Evolutionary conservation across 2,329 filamentous ascomycete genomes (phyloP).

Genomic region (Pseudocercospora vitis): DNA sequence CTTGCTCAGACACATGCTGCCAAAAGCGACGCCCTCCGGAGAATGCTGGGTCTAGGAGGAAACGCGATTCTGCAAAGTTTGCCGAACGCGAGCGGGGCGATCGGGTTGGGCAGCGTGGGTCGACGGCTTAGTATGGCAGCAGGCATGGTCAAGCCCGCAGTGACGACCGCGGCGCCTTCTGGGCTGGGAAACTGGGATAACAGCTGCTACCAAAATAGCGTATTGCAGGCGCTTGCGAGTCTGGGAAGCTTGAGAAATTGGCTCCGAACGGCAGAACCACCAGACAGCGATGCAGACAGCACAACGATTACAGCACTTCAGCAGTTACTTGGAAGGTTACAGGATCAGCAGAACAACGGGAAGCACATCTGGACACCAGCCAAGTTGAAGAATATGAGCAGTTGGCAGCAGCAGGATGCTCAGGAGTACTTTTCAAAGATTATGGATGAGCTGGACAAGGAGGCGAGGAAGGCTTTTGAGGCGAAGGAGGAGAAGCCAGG

Average conservation of each 20-base stretch:
- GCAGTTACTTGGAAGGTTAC: slow-evolving; percentile 68
- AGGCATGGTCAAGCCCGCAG: slow-evolving; percentile 24
- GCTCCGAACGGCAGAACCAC: slow-evolving; percentile 19
- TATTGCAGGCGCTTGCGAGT: slow-evolving; percentile 66
- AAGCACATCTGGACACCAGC: slow-evolving; percentile 77
- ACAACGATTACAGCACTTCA: slow-evolving; percentile 53
- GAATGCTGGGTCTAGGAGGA: slow-evolving; percentile 42
- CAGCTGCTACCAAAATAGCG: slow-evolving; percentile 96
- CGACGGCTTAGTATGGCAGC: slow-evolving; percentile 28
- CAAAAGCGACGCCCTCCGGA: slow-evolving; percentile 41
- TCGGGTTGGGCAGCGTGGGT: slow-evolving; percentile 33
- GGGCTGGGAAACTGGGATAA: slow-evolving; percentile 92
- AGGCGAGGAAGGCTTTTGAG: slow-evolving; percentile 40
- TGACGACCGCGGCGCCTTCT: slow-evolving; percentile 42
- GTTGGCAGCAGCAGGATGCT: slow-evolving; percentile 94
- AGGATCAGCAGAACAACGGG: slow-evolving; percentile 68
- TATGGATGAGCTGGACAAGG: slow-evolving; percentile 59
- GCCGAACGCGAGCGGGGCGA: slow-evolving; percentile 34
- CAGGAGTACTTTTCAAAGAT: slow-evolving; percentile 96
- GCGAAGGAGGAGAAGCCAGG: slow-evolving; percentile 26
- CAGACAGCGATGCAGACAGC: slow-evolving; percentile 15
- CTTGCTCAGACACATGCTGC: slow-evolving; percentile 38
- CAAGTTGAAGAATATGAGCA: slow-evolving; percentile 86
- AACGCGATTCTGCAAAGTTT: slow-evolving; percentile 40
- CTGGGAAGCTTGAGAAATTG: slow-evolving; percentile 50